Evolutionary conservation across 139 green algal genomes (phyloP).

Genomic region (Chlorella vulgaris): DNA sequence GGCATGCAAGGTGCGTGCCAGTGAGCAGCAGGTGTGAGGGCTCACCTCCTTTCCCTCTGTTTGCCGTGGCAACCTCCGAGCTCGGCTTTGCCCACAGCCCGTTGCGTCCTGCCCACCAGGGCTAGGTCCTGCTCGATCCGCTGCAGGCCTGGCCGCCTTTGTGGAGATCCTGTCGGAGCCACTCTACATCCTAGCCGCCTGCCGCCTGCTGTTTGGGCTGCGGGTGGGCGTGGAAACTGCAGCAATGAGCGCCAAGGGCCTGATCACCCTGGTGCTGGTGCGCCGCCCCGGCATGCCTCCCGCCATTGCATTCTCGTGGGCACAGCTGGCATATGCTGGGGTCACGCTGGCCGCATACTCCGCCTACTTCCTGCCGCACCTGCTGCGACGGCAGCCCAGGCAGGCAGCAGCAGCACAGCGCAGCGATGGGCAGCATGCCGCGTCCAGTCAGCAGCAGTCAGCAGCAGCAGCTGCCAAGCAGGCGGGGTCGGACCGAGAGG

Average conservation of each 20-base stretch:
- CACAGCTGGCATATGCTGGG: slow-evolving; percentile 65
- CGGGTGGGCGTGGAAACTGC: slow-evolving; percentile 68
- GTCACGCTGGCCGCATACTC: slow-evolving; percentile 54
- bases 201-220: slow-evolving; percentile 64
- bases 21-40: too few species aligned
- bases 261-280: slow-evolving; percentile 63
- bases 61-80: too few species aligned
- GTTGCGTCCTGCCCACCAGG: too few species aligned
- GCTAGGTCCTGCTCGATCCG: too few species aligned
- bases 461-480: background rate
- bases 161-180: slow-evolving; percentile 77
- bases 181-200: slow-evolving; percentile 76
- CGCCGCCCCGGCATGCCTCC: background rate
- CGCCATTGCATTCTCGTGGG: slow-evolving; percentile 61
- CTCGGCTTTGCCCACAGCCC: too few species aligned
- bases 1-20: slow-evolving; percentile 55
- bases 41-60: too few species aligned
- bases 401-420: background rate
- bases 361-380: slow-evolving; percentile 19
- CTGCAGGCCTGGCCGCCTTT: slow-evolving; percentile 66
- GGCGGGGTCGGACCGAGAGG: background rate
- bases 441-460: background rate
- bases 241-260: slow-evolving; percentile 55
- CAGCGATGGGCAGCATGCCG: background rate
- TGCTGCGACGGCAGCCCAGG: background rate